Evolutionary conservation across 306 rosid genomes (phyloP).

Genomic region (Echinosophora koreensis): DNA sequence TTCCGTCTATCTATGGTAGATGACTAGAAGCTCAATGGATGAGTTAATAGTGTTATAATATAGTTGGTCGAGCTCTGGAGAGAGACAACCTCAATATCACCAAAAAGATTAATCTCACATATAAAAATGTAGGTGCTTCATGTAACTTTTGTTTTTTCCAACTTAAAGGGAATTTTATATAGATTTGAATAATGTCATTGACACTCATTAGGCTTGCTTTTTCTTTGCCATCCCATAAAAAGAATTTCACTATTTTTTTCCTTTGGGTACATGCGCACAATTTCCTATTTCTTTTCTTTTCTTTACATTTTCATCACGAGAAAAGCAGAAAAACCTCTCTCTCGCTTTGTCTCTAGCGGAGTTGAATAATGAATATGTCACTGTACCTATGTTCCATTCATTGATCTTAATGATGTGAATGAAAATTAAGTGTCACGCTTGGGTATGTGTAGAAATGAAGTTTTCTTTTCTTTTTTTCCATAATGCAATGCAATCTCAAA

Average conservation of each 20-base stretch:
- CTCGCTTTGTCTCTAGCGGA: too few species aligned
- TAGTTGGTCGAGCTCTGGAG: too few species aligned
- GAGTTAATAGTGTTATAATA: too few species aligned
- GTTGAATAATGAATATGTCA: too few species aligned
- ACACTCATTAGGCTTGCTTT: constrained; percentile 27
- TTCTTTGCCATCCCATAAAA: constrained; percentile 34
- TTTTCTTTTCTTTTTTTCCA: not conserved
- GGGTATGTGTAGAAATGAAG: constrained; percentile 43
- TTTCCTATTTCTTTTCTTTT: not conserved
- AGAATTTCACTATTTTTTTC: constrained; percentile 24
- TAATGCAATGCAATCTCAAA: constrained; percentile 33
- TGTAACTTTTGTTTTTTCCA: constrained; percentile 34
- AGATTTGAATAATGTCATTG: not conserved
- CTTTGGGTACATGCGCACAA: constrained; percentile 29
- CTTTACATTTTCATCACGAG: constrained; percentile 7
- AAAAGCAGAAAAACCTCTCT: not conserved
- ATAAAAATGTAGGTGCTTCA: not conserved
- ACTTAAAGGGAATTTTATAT: not conserved
- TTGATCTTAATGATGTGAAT: constrained; percentile 9
- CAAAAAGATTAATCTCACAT: too few species aligned
- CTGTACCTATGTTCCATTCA: not conserved
- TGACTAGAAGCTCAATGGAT: too few species aligned
- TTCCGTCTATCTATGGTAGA: too few species aligned
- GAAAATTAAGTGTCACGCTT: constrained; percentile 34
- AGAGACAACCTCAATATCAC: too few species aligned